Evolutionary conservation across 148 eudicot species (phyloP), one percentile per base, ranked within the genome.

Genomic region (Fagopyrum esculentum): DNA sequence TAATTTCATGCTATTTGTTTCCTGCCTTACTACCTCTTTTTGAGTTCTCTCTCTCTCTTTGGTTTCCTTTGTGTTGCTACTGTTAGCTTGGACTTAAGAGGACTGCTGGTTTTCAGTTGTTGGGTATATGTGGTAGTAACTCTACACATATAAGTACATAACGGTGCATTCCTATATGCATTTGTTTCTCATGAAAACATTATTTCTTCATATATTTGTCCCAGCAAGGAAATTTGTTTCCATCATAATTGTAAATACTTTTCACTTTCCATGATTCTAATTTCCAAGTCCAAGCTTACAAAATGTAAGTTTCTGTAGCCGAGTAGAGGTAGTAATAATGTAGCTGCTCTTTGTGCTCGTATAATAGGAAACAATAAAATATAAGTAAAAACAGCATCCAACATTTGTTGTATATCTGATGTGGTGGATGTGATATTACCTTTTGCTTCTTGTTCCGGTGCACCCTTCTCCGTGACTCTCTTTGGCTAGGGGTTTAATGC

Each of bases 1-100:
- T 94, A 83, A 54, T 54, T 54, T 64, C 9, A 4, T 64, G 70
- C 46, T 6, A 16, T 8, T 11, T 63, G 13, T 30, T n/a, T 11
- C 69, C n/a, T 6, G 22, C 35, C 6, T 1, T 60, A 1, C 2
- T 9, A 60, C 2, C 10, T 6, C 64, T 6, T 10, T 59, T 22
- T 0, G 2, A 0, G 0, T 59, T 59, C 0, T 19, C n/a, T 6
- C 3, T 17, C 22, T n/a, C 10, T 19, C 64, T 17, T 17, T n/a
- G 8, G 19, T 19, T 59, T 11, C 68, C 69, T 4, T 63, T 59
- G 22, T 6, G 64, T 59, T 59, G 64, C 64, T 59, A 10, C 30
- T 59, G 12, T 63, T 63, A 63, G 45, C 40, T 64, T 45, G 70
- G 13, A 35, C 9, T 40, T 64, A 35, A 40, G 46, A 63, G 66